Base-by-base conservation (phyloP, 345 rosid species). In the Abelmoschus esculentus region DNA sequence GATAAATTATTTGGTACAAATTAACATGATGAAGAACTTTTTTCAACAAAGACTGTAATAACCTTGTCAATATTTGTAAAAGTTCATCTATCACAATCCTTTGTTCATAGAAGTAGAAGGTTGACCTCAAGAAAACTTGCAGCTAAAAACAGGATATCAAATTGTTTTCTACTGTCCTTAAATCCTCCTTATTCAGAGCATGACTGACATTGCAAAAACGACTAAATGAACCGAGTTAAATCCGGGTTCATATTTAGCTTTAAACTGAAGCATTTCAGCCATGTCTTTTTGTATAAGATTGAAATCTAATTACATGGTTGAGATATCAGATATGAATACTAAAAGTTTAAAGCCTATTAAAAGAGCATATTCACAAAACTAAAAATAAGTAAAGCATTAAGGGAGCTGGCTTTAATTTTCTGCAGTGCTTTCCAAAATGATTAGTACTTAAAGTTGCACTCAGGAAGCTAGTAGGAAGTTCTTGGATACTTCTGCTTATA, bases 371-470 rank as follows among this genome's bases (percentile, higher is more conserved):
- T 77, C 76, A 77, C 60, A 46, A 7, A 65, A 76, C 36, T 69
- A 17, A 76, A 60, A 78, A 57, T 66, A 61, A 55, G 60, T 36
- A 74, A 26, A 67, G 73, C 73, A 75, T 62, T 56, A 50, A 59
- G 58, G 58, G 53, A 40, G 28, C 44, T 74, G 71, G 47, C 19
- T 64, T 60, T 5, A 9, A 50, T 63, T 61, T 54, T 69, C 26
- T n/a, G 49, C 49, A 54, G 22, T 68, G 66, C 64, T 68, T 42
- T 75, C 53, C 42, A 70, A 58, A 66, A 69, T 72, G 57, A 76
- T 78, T 76, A 75, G 78, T 17, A 50, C 42, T 32, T 72, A 75
- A 72, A 32, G 73, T 70, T 73, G 80, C 83, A 80, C 70, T 70
- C 42, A 73, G 66, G 70, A 70, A 57, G 65, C 67, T 14, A 50